phyloP scores from a whole-genome alignment of 768 basidiomycete species.

The Pleurotus sapidus region DNA sequence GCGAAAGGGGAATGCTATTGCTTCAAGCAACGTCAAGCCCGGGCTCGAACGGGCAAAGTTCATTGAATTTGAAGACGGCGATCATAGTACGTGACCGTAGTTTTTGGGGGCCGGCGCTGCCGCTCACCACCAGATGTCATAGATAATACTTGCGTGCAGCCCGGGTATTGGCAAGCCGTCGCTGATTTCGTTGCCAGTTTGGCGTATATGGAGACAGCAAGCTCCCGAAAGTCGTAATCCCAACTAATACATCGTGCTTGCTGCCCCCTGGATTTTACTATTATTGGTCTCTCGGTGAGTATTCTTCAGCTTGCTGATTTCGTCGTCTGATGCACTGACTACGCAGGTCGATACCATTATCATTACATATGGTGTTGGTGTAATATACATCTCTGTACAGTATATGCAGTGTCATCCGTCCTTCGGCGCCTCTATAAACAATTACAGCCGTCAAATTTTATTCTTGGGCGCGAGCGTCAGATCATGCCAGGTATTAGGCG shows the following conservation, averaged over 20 bases:
- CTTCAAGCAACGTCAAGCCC: slow-evolving; percentile 33
- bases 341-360: background rate
- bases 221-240: background rate
- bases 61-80: slow-evolving; percentile 51
- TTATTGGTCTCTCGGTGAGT: background rate
- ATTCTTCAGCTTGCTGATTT: background rate
- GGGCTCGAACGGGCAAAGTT: slow-evolving; percentile 54
- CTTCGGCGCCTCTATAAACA: background rate
- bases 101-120: background rate
- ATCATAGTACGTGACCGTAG: slow-evolving; percentile 43
- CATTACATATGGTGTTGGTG: slow-evolving; percentile 2
- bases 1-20: slow-evolving; percentile 22
- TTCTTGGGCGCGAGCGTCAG: background rate
- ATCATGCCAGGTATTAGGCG: slow-evolving; percentile 2
- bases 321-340: background rate
- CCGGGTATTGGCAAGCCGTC: slow-evolving; percentile 53
- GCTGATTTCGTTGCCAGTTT: slow-evolving; percentile 40
- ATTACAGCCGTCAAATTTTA: background rate
- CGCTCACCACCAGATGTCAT: background rate
- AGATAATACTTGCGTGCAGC: slow-evolving; percentile 58
- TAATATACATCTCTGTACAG: slow-evolving; percentile 9
- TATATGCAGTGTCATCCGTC: background rate
- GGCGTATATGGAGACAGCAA: slow-evolving; percentile 7
- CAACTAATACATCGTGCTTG: background rate
- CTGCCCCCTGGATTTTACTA: background rate